phyloP scores from a whole-genome alignment of 2,329 filamentous ascomycete genomes.

The Cladophialophora yegresii region DNA sequence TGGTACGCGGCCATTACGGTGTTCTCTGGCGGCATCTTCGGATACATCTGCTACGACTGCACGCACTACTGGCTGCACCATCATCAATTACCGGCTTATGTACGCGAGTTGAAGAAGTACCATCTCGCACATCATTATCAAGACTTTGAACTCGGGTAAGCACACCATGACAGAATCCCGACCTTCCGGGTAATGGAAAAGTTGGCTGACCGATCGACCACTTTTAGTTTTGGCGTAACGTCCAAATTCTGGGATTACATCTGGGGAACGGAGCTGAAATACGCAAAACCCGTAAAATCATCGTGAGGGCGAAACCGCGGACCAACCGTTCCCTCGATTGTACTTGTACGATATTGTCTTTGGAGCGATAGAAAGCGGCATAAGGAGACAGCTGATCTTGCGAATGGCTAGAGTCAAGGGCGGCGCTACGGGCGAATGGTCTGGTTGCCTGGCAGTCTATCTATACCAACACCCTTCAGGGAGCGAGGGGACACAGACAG shows the following conservation, averaged over 20 bases:
- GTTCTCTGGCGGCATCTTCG: conserved; percentile 88
- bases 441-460: background rate
- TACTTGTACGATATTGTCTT: background rate
- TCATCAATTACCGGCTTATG: conserved; percentile 86
- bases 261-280: conserved; percentile 80
- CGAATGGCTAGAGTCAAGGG: background rate
- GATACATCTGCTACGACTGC: conserved; percentile 93
- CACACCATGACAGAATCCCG: background rate
- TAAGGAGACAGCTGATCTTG: background rate
- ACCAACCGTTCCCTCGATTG: background rate
- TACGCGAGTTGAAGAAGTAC: conserved; percentile 92
- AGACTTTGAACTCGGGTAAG: conserved; percentile 83
- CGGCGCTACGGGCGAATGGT: background rate
- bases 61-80: conserved; percentile 99
- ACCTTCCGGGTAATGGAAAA: background rate
- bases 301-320: conserved; percentile 3
- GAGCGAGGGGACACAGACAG: background rate
- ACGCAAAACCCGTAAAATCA: conserved; percentile 42
- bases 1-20: conserved; percentile 79
- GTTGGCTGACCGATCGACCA: conserved; percentile 6
- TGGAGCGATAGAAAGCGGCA: background rate
- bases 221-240: conserved; percentile 75
- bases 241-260: conserved; percentile 93
- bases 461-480: background rate
- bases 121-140: conserved; percentile 97